Evolutionary conservation across 768 basidiomycete species (phyloP), one percentile per base, ranked within the genome.

Genomic region (Suillus alpinus): DNA sequence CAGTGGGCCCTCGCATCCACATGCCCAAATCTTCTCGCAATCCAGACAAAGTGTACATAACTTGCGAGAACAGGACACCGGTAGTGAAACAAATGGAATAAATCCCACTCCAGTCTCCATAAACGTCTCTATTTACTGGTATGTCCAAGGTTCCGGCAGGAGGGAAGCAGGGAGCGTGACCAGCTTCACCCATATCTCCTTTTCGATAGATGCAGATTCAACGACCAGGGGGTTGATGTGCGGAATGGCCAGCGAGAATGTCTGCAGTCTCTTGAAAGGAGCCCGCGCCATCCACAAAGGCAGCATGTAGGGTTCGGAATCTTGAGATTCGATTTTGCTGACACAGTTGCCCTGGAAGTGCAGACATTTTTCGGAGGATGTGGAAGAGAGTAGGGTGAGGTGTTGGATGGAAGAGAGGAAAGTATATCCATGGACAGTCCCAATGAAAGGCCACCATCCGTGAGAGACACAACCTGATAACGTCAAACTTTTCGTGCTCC

Each of bases 381-480:
- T n/a, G 20, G 7, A 5, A 31, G n/a, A 32, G 46, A 57, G 72
- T 32, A 79, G 58, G 5, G 72, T 71, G 10, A 81, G 67, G 60
- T 77, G 76, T 1, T 76, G 75, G 32, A 80, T 64, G n/a, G 69
- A 69, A n/a, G 66, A 60, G 2, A 81, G 68, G 63, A 77, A 78
- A 6, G 65, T 61, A 2, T 65, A 41, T 3, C 79, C 79, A 10
- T 70, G 68, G 18, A 49, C 26, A 9, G 64, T 75, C 18, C 66
- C 67, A 20, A 64, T 71, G 34, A 80, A 62, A 6, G 72, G 69
- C 49, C 69, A 74, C 79, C 79, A 80, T 20, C 4, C 5, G 34
- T 0, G 9, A 29, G 73, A 60, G 18, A 59, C 40, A 13, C 50
- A 29, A 4, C 78, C 78, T 4, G 69, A 70, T 29, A 80, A 66